These are phyloP conservation scores for Aspergillus quadrilineatus DNA, from an alignment of 2,329 filamentous ascomycete genomes.

Conservation along the genomic window DNA sequence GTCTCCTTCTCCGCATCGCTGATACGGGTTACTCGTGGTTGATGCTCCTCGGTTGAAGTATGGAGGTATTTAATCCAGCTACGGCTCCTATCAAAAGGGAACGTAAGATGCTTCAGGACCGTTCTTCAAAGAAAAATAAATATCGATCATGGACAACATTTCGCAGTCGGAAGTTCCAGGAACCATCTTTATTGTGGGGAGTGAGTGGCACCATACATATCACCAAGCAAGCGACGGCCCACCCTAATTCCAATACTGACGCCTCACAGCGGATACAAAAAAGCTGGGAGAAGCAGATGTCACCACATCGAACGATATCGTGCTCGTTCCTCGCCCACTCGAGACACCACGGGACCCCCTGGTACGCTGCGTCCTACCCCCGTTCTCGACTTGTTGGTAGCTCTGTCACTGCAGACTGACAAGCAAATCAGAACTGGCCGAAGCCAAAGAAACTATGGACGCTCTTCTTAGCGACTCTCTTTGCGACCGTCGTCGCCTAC, in stretches of 20 bases:
- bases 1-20: not conserved
- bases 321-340: conserved; percentile 36
- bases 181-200: conserved; percentile 36
- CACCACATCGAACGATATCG: conserved; percentile 28
- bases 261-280: not conserved
- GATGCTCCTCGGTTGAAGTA: not conserved
- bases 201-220: conserved; percentile 17
- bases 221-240: conserved; percentile 13
- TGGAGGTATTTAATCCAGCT: not conserved
- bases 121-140: too few relatives aligned
- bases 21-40: not conserved
- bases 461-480: conserved; percentile 40
- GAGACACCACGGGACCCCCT: conserved; percentile 32
- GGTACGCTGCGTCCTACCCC: conserved; percentile 10
- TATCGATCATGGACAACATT: conserved; percentile 14
- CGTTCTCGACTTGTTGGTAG: not conserved
- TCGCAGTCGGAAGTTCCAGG: conserved; percentile 31
- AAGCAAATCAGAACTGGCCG: conserved; percentile 32
- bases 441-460: conserved; percentile 42
- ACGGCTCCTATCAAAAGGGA: not conserved
- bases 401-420: not conserved
- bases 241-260: not conserved
- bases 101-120: too few relatives aligned
- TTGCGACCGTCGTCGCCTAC: conserved; percentile 43
- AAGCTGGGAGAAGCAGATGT: conserved; percentile 24